Conservation (phyloP, 2,329 filamentous ascomycete species). For the Helotiales sp. region DNA sequence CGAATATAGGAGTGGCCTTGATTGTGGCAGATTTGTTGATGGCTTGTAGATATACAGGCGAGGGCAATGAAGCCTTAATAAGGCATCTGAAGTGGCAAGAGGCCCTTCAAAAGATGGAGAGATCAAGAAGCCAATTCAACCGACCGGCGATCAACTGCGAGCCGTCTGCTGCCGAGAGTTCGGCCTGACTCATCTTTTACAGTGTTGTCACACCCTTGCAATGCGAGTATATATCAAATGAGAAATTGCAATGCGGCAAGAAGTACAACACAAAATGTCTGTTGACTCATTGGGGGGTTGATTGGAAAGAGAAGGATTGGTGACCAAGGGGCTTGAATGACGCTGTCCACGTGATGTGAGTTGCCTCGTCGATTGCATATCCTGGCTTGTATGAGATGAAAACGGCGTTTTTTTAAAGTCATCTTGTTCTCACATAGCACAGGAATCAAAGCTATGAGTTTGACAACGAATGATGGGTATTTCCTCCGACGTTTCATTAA, state of each 20-base stretch:
- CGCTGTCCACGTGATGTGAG: neutral
- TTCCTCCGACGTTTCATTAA: neutral
- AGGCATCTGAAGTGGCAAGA: neutral
- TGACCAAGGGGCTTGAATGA: neutral
- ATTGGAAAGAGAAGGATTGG: neutral
- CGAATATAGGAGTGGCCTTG: neutral
- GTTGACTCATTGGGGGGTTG: neutral
- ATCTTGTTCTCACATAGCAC: neutral
- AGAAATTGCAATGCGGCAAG: neutral
- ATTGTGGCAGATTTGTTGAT: neutral
- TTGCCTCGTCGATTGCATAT: neutral
- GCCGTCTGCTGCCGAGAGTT: slow-evolving; percentile 1
- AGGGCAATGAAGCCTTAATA: neutral
- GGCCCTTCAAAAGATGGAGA: neutral
- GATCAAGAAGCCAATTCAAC: neutral
- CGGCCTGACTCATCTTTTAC: slow-evolving; percentile 8
- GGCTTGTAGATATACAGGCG: neutral
- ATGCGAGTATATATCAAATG: neutral
- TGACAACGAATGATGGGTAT: neutral
- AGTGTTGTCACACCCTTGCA: neutral
- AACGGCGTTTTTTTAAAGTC: neutral
- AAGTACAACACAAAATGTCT: too few species aligned
- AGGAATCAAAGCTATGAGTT: neutral
- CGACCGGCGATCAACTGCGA: neutral
- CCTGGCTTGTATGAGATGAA: neutral